Base-by-base conservation (phyloP, 371 early-diverging fungal genomes). In the Dipsacomyces acuminosporus region DNA sequence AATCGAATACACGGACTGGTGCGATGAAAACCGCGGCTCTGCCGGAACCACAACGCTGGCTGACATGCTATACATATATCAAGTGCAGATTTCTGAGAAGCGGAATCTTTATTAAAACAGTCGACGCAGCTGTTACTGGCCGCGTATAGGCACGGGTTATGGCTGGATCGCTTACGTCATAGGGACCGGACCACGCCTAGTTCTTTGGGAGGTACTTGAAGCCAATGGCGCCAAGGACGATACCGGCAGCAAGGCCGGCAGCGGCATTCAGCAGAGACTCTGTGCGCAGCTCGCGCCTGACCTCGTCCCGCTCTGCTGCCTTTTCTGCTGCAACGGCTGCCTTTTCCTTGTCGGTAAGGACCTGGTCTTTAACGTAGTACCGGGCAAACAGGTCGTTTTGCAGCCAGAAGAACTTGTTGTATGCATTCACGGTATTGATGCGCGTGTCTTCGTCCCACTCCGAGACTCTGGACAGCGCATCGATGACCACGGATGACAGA, bases 311-410 rank as follows among this genome's bases (percentile, higher is more conserved):
- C 54, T 62, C 35, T 15, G 24, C 42, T 41, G 33, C 33, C 48
- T 52, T 19, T 9, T 45, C 45, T 1, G 11, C 41, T 1, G 34
- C 46, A 15, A 59, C 52, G 4, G 72, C 69, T 0, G 19, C 54
- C 46, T 47, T 55, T 33, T 67, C 69, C 58, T 61, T 55, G 25
- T 71, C 72, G 3, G 56, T 36, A 20, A 62, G 48, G 30, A 66
- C 60, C 15, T 76, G 78, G 17, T 84, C 85, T 20, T 73, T 74
- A 57, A 82, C 79, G 45, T 91, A 91, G 57, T 85, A 88, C 66
- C 82, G 82, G 34, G 85, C 82, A 73, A 91, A 91, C 47, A 85
- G 78, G 60, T 91, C 91, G 56, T 87, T 91, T 73, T 91, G 91
- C 49, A 91, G 79, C 91, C 91, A 91, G 20, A 91, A 76, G 33